Evolutionary conservation across 2,329 filamentous ascomycete species (phyloP).

Genomic region (Sphaerulina vaccinii): DNA sequence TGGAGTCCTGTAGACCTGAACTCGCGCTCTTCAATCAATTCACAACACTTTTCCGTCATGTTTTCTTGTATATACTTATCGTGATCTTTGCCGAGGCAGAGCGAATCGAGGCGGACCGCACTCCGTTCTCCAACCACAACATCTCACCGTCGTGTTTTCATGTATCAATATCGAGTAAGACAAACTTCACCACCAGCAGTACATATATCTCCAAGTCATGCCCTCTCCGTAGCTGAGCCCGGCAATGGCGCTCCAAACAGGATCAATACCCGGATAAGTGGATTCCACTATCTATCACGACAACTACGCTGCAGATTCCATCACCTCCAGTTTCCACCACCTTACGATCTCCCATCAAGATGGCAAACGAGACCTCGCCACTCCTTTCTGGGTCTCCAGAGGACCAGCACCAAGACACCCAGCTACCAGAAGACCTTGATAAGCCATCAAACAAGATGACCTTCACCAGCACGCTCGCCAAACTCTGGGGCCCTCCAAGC

Average conservation of each 20-base stretch:
- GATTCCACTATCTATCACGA: constrained; percentile 10
- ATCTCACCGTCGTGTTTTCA: too few relatives aligned
- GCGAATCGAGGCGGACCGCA: too few relatives aligned
- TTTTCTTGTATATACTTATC: too few relatives aligned
- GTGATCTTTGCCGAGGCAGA: too few relatives aligned
- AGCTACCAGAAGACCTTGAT: background rate
- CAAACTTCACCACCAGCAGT: too few relatives aligned
- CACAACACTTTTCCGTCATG: too few relatives aligned
- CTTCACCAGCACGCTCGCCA: constrained; percentile 2
- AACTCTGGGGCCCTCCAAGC: constrained; percentile 19
- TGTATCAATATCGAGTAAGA: too few relatives aligned
- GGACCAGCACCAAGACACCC: background rate
- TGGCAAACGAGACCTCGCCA: constrained; percentile 11
- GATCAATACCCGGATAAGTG: background rate
- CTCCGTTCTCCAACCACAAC: too few relatives aligned
- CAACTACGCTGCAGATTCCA: constrained; percentile 11
- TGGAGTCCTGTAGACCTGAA: too few relatives aligned
- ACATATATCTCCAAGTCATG: too few relatives aligned
- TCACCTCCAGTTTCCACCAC: background rate
- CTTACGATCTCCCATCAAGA: background rate
- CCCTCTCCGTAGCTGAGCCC: background rate
- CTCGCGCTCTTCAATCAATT: too few relatives aligned
- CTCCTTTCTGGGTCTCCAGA: background rate
- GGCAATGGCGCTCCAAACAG: background rate
- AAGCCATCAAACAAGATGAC: background rate